Base-by-base conservation (phyloP, 2,329 filamentous ascomycete genomes). In the Claviceps monticola region DNA sequence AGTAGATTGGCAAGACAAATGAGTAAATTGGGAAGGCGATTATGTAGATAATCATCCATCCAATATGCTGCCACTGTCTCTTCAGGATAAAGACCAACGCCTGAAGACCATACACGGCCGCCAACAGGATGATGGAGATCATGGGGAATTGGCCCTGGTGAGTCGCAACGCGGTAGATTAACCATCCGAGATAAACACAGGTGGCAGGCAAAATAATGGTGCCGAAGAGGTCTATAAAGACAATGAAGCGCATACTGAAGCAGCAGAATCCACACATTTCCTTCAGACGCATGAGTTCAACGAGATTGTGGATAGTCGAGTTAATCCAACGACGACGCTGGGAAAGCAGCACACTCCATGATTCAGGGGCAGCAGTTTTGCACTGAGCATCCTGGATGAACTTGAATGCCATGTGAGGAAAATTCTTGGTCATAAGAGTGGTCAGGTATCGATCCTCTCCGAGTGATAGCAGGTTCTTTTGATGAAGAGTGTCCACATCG, bases 311-410 rank as follows among this genome's bases (percentile, higher is more conserved):
- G 55, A 98, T 85, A 9, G 93, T 98, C 1, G 93, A 97, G 72
- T 98, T 98, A 68, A 98, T 98, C 93, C 93, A 98, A 66, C 93
- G 86, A 74, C 93, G 89, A 76, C 93, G 84, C 67, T 98, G 93
- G n/a, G 93, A 98, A 36, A 98, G 75, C 60, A 98, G 72, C 60
- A 98, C 88, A 62, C 83, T 86, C 88, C 90, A 98, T 23, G 85
- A 87, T 62, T 97, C 89, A 2, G 93, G 93, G 1, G 93, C 93
- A 44, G 91, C 91, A 1, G 93, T 98, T 62, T 87, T 84, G 59
- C 90, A 94, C 67, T 89, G 93, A 7, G 93, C 93, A 68, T 95
- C 88, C 0, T 90, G 81, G 50, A 96, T 79, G 66, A 97, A 98
- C 69, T 97, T 98, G 77, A 88, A 97, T 1, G 86, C 85, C 89